These are phyloP conservation scores for Acer saccharum DNA, from an alignment of 345 rosid species.

Conservation along the genomic window DNA sequence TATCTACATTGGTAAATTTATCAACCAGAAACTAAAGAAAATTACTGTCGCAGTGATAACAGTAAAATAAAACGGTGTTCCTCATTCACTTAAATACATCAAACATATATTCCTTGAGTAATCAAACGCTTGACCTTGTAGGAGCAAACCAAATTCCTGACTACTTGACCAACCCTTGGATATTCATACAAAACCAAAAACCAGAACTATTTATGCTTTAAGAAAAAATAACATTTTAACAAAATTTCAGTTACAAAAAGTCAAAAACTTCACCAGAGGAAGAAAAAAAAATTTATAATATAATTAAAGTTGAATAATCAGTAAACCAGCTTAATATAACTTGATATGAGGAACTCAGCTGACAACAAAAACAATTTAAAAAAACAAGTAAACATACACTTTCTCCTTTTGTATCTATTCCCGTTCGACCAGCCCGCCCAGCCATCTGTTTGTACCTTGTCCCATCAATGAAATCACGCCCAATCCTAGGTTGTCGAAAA, in stretches of 20 bases:
- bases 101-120: not conserved
- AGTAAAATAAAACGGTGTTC: not conserved
- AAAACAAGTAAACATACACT: constrained; percentile 65
- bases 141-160: not conserved
- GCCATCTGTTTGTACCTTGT: constrained; percentile 99
- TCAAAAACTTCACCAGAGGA: not conserved
- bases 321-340: constrained; percentile 6
- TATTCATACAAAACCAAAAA: not conserved
- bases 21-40: constrained; percentile 4
- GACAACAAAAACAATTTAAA: constrained; percentile 3
- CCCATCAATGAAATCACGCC: constrained; percentile 94
- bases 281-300: constrained; percentile 7
- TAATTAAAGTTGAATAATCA: not conserved
- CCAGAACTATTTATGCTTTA: not conserved
- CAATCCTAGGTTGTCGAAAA: constrained; percentile 96
- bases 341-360: not conserved
- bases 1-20: not conserved
- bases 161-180: not conserved
- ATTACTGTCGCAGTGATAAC: not conserved
- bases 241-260: not conserved
- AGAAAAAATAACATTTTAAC: not conserved
- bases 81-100: not conserved
- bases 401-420: constrained; percentile 97
- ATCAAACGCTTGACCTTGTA: not conserved
- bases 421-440: constrained; percentile 99